Base-by-base conservation (phyloP, 306 rosid species). In the Corylus americana region DNA sequence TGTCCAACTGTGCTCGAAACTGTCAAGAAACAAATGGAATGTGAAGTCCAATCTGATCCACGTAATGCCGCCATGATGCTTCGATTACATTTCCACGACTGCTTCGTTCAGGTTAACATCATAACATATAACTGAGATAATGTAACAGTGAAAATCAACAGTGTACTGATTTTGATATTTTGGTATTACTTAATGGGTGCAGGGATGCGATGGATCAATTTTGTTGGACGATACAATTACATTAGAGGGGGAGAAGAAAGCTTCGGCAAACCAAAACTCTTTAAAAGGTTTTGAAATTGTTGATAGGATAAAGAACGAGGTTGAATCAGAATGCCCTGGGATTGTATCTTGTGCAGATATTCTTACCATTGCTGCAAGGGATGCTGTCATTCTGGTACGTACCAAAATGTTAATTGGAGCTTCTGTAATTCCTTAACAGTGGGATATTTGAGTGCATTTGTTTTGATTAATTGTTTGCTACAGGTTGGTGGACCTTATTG, bases 401-500 rank as follows among this genome's bases (percentile, higher is more conserved):
- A 3, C 7, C 7, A 45, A 45, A 72, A 37, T 35, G 20, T 35
- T 14, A 12, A 6, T 66, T 37, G 22, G 13, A 7, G 1, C 47
- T 17, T 17, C 49, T 35, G 44, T 16, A 31, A 31, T 66, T 66
- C 12, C 64, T 1, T 22, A 7, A 11, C 1, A 16, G 62, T 16
- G 27, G 61, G 11, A 45, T 45, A 45, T 0, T 22, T 22, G 0
- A 3, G 10, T 45, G 35, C 1, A 31, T 31, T 31, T 31, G 35
- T 31, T 31, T 31, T 31, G 35, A 31, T 31, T 55, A 8, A 10
- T 61, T 62, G 27, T 47, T 71, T 84, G 66, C 70, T 84, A 61
- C 70, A 95, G 98, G 98, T 95, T 44, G 98, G 98, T 67, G 98
- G 98, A 50, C 98, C 98, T 8, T 91, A 91, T 49, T 95, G 98